Percentiles rank a stretch among this genome's conserved stretches.
phyloP scores from a whole-genome alignment of 2,329 filamentous ascomycete genomes.

The Karstenula rhodostoma region DNA sequence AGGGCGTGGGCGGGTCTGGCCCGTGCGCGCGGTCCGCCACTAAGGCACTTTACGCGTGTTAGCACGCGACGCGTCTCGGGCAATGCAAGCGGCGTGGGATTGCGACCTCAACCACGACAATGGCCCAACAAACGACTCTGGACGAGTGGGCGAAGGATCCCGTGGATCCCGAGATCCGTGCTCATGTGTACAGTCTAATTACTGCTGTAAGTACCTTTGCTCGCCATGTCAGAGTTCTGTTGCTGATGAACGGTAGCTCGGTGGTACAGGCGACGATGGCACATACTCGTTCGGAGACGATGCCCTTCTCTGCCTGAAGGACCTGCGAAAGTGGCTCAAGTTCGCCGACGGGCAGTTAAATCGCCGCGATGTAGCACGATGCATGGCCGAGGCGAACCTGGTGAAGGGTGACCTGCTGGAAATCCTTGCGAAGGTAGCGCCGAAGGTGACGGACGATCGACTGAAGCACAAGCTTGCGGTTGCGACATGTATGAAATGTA shows the following conservation, averaged over 20 bases:
- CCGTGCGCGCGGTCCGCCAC: slow-evolving; percentile 25
- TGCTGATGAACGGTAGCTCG: slow-evolving; percentile 68
- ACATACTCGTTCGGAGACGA: slow-evolving; percentile 92
- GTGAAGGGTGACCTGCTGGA: slow-evolving; percentile 88
- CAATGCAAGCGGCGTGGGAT: slow-evolving; percentile 20
- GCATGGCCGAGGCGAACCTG: slow-evolving; percentile 90
- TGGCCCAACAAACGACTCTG: slow-evolving; percentile 47
- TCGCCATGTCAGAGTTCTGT: neutral
- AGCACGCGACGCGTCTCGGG: slow-evolving; percentile 37
- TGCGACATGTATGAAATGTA: slow-evolving; percentile 67
- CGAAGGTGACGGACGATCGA: slow-evolving; percentile 74
- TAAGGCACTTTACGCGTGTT: slow-evolving; percentile 31
- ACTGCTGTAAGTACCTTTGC: slow-evolving; percentile 73
- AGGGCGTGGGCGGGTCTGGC: too few species aligned
- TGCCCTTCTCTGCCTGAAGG: slow-evolving; percentile 87
- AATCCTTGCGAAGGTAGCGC: slow-evolving; percentile 80
- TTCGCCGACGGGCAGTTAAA: slow-evolving; percentile 94
- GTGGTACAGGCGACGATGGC: slow-evolving; percentile 82
- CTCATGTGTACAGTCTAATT: slow-evolving; percentile 91
- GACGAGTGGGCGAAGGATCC: slow-evolving; percentile 56
- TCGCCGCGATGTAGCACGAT: slow-evolving; percentile 92
- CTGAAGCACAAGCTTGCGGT: slow-evolving; percentile 81
- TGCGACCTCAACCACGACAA: slow-evolving; percentile 39
- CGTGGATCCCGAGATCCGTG: slow-evolving; percentile 90
- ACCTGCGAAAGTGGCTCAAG: slow-evolving; percentile 94